Evolutionary conservation across 352 stramenopile species (phyloP).

Genomic region (Globisporangium carolinianum): DNA sequence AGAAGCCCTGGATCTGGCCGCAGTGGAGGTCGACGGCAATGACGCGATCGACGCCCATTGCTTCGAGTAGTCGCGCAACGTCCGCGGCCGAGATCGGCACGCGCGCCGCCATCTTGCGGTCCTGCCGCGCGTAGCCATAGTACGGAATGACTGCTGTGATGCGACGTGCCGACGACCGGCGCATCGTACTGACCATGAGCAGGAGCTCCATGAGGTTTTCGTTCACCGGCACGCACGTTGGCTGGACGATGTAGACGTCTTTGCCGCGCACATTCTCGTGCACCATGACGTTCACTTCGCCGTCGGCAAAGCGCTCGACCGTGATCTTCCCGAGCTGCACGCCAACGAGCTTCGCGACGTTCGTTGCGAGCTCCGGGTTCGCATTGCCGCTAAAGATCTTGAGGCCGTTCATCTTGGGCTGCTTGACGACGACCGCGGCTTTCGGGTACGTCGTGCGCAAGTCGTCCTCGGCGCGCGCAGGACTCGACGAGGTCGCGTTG

Average conservation of each 20-base stretch:
- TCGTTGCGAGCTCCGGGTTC: conserved; percentile 94
- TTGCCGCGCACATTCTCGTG: conserved; percentile 99
- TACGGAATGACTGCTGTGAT: conserved; percentile 99
- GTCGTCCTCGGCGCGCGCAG: conserved; percentile 46
- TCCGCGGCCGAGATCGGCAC: conserved; percentile 96
- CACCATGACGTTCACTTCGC: conserved; percentile 99
- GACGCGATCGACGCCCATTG: conserved; percentile 85
- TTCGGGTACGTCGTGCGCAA: conserved; percentile 28
- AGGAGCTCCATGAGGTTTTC: conserved; percentile 99
- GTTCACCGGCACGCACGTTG: conserved; percentile 98
- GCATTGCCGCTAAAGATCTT: conserved; percentile 99
- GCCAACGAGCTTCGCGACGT: conserved; percentile 96
- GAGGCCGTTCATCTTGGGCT: conserved; percentile 88
- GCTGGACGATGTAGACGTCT: conserved; percentile 99
- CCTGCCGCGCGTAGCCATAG: conserved; percentile 89
- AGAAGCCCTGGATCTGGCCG: conserved; percentile 96
- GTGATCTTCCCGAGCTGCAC: conserved; percentile 98
- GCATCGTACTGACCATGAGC: conserved; percentile 97
- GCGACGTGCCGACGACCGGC: conserved; percentile 94
- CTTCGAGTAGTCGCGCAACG: conserved; percentile 80
- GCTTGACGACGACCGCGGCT: conserved; percentile 63
- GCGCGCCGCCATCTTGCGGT: conserved; percentile 89
- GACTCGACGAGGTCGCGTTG: conserved; percentile 15
- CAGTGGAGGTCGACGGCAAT: conserved; percentile 86
- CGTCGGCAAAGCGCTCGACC: conserved; percentile 97